Percentiles rank a stretch among this genome's conserved stretches.
Conservation (phyloP, 148 eudicot genomes). For the Fagopyrum esculentum region DNA sequence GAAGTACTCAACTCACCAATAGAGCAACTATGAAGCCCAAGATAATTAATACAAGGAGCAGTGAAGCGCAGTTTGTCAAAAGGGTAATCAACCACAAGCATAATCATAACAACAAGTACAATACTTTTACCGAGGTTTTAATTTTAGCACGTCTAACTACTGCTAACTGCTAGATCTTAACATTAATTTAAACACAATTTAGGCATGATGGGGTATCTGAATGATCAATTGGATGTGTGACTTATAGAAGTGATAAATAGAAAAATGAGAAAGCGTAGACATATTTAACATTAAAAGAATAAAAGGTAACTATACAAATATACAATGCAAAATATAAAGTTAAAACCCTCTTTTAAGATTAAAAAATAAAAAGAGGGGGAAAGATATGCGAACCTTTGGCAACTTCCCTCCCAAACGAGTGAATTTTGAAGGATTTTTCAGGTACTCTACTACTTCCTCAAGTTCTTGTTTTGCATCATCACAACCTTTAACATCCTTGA, state of each 20-base stretch:
- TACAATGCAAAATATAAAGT: no score
- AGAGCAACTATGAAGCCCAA: neutral
- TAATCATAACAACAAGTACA: neutral
- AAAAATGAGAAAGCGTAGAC: neutral
- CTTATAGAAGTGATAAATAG: neutral
- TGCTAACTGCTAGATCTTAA: neutral
- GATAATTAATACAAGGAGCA: neutral
- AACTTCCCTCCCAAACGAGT: no score
- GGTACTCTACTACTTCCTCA: no score
- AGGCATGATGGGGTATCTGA: neutral
- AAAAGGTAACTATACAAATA: neutral
- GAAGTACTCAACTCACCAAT: neutral
- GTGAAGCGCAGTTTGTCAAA: neutral
- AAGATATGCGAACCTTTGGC: constrained; percentile 30
- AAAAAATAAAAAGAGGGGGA: neutral
- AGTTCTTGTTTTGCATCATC: no score
- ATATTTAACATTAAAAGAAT: neutral
- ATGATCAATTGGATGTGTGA: neutral
- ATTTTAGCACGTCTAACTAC: neutral
- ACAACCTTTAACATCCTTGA: constrained; percentile 96
- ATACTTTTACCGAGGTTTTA: no score
- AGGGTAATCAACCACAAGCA: neutral
- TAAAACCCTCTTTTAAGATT: neutral
- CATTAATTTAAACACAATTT: neutral
- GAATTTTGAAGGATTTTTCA: no score